These are phyloP conservation scores for Cynara cardunculus DNA, from an alignment of 129 eudicot genomes.

Conservation along the genomic window DNA sequence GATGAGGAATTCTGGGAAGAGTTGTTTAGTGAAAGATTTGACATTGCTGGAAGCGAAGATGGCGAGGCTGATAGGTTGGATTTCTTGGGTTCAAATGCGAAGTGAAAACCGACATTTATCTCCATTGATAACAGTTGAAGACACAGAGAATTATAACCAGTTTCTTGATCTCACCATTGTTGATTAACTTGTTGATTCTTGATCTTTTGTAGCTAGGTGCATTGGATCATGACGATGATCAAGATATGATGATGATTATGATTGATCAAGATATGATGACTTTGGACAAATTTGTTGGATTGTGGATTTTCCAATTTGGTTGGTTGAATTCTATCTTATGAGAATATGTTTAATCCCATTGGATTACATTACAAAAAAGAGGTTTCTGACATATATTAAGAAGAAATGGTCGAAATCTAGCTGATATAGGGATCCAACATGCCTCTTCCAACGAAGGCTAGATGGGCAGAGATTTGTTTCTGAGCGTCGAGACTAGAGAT, in stretches of 20 bases:
- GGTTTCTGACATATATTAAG: no score
- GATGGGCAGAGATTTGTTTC: background rate
- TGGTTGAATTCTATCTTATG: background rate
- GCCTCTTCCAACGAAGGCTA: background rate
- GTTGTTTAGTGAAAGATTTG: slow-evolving; percentile 50
- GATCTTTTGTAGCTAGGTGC: background rate
- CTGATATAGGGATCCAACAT: background rate
- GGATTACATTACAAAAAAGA: no score
- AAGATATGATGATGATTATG: background rate
- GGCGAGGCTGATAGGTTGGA: background rate
- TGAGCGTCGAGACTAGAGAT: background rate
- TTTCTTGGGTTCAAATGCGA: background rate
- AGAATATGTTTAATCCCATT: no score
- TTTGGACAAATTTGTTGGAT: background rate
- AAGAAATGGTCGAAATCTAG: background rate
- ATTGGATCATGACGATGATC: background rate
- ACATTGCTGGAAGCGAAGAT: background rate
- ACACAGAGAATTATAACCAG: background rate
- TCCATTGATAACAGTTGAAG: background rate
- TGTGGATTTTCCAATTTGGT: background rate
- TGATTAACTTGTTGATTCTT: background rate
- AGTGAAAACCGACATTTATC: background rate
- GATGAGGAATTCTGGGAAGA: slow-evolving; percentile 93
- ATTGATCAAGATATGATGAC: background rate
- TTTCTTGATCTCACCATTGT: background rate